Conservation (phyloP, 306 rosid genomes). For the Datisca glomerata region DNA sequence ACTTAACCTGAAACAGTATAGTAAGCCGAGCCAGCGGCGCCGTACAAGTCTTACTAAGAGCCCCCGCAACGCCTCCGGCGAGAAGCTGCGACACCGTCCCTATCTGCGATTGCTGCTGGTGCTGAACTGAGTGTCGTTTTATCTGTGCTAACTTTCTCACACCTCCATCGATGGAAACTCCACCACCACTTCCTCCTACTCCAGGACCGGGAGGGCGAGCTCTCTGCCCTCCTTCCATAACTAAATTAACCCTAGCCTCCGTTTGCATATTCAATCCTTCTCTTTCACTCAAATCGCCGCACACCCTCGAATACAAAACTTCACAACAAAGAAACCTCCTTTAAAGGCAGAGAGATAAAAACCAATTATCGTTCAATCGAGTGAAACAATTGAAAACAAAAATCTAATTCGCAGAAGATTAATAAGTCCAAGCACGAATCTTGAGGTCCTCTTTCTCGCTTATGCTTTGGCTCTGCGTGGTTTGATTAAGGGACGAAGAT, state of each 20-base stretch:
- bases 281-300: too few relatives aligned
- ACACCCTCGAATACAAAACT: too few relatives aligned
- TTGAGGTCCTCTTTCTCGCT: too few relatives aligned
- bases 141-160: slow-evolving; percentile 34
- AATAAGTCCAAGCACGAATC: too few relatives aligned
- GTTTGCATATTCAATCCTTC: slow-evolving; percentile 51
- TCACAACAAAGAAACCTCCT: too few relatives aligned
- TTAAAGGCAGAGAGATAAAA: too few relatives aligned
- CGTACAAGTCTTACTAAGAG: slow-evolving; percentile 88
- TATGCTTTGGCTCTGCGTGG: too few relatives aligned
- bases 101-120: slow-evolving; percentile 57
- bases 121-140: slow-evolving; percentile 26
- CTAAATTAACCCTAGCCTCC: slow-evolving; percentile 78
- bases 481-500: too few relatives aligned
- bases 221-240: slow-evolving; percentile 51
- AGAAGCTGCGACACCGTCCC: slow-evolving; percentile 77
- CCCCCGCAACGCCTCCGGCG: slow-evolving; percentile 97
- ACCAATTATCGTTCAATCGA: too few relatives aligned
- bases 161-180: slow-evolving; percentile 49
- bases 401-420: too few relatives aligned
- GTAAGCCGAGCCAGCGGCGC: slow-evolving; percentile 97
- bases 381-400: too few relatives aligned
- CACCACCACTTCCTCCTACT: slow-evolving; percentile 16
- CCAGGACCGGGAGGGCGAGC: slow-evolving; percentile 36
- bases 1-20: slow-evolving; percentile 81